Evolutionary conservation across 345 rosid species (phyloP), one percentile per base, ranked within the genome.

Genomic region (Xanthoceras sorbifolium): DNA sequence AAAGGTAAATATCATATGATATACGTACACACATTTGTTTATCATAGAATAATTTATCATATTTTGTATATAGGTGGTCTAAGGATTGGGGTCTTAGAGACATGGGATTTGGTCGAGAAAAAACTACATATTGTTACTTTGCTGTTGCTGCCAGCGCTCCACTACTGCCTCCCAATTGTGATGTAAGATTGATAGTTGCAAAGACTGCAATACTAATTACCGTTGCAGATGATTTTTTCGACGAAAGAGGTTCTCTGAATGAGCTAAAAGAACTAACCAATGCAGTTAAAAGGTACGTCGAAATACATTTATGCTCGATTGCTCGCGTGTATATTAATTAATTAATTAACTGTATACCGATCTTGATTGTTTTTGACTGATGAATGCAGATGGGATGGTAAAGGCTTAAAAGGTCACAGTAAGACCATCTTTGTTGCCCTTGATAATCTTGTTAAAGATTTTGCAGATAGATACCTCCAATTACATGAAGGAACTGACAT

Each of bases 51-150:
- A 3, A 46, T 61, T 74, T 32, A 17, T 60, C 2, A 67, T 8
- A 6, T 31, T 34, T 22, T 57, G 6, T 34, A 4, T 18, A 63
- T 77, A 91, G 94, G 79, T 91, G 97, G 91, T 85, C 89, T 0
- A 79, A 50, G 76, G 74, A 36, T 11, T 81, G 44, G 79, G 90
- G 93, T 34, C 89, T 92, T 29, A 55, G 28, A 40, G 82, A 89
- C 5, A 85, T 90, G 80, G 91, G 94, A 63, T 90, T 92, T 69
- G 90, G 90, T 20, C 75, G 92, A 69, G 97, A 92, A 80, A 90
- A 85, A 77, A 85, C 93, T 6, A 57, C 71, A 8, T 90, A 92
- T 64, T 82, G 87, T 55, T 92, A 92, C 84, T 92, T 89, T 64
- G 92, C 94, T 11, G 7, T 72, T 15, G 70, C 83, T 20, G 36